These are phyloP conservation scores for Pichia sp. DNA, from an alignment of 1,139 yeast genomes.

Conservation along the genomic window DNA sequence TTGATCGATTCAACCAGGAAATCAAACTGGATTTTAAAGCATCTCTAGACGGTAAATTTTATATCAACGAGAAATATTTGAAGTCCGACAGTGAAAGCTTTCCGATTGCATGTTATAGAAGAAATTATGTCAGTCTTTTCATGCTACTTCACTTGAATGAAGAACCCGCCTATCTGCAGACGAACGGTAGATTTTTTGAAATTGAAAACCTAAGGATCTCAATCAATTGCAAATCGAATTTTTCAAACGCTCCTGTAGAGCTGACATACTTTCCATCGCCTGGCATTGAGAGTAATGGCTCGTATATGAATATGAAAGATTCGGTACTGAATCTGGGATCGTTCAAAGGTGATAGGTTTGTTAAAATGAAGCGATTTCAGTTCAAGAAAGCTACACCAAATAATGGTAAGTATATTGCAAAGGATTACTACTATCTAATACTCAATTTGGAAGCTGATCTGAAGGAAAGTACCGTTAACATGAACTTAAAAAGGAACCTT, in stretches of 20 bases:
- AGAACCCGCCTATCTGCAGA: slow-evolving; percentile 3
- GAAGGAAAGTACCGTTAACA: slow-evolving; percentile 17
- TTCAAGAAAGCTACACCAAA: slow-evolving; percentile 59
- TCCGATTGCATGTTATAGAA: slow-evolving; percentile 21
- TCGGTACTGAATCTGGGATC: background rate
- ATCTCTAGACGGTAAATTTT: slow-evolving; percentile 20
- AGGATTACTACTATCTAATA: slow-evolving; percentile 46
- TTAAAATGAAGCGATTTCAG: slow-evolving; percentile 26
- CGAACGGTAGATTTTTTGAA: slow-evolving; percentile 1
- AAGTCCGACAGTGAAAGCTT: slow-evolving; percentile 1
- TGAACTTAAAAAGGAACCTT: slow-evolving; percentile 2
- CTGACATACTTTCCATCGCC: background rate
- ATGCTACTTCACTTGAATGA: slow-evolving; percentile 9
- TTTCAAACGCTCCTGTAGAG: slow-evolving; percentile 8
- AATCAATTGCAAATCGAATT: slow-evolving; percentile 14
- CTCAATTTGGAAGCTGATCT: slow-evolving; percentile 29
- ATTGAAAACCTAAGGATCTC: slow-evolving; percentile 8
- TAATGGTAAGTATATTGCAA: slow-evolving; percentile 46
- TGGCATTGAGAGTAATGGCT: background rate
- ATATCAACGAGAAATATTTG: slow-evolving; percentile 11
- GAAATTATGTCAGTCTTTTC: slow-evolving; percentile 16
- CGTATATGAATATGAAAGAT: background rate
- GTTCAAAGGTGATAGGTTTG: slow-evolving; percentile 3
- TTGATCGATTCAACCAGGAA: background rate
- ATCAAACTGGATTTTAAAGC: slow-evolving; percentile 6